Base-by-base conservation (phyloP, 225 moss, liverwort and hornwort species). In the Takakia lepidozioides region DNA sequence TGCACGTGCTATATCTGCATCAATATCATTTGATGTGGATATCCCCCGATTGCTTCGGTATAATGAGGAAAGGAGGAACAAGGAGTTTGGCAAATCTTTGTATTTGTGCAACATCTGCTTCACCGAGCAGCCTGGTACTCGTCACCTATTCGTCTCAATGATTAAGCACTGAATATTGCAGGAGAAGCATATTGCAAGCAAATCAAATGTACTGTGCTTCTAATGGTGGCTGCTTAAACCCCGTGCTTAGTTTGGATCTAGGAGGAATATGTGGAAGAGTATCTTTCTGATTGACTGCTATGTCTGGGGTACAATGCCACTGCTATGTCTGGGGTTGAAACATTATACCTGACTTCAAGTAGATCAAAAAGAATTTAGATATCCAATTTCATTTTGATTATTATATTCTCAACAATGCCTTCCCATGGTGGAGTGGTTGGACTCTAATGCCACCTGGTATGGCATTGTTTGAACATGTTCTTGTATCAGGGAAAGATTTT, bases 81-180 rank as follows among this genome's bases (percentile, higher is more conserved):
- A 83, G 56, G 60, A 69, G 38, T 87, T 80, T 9, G 46, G 64
- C 36, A 68, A 69, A 22, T 67, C 80, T 11, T 25, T 77, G 59
- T 83, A 87, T 30, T 68, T 65, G 5, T 87, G 87, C 64, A 56
- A 61, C 29, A 83, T 87, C 54, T 87, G 87, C 58, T 52, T 83
- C 66, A 57, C 68, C 0, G 87, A 87, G 4, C 59, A 72, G 2
- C 22, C 70, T 47, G 85, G 85, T 28, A 56, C 13, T 8, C 25
- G 8, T 11, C n/a, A 16, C 10, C 16, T 2, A 2, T 20, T 32
- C 8, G 23, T 37, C 8, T 9, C 38, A 27, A 27, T 27, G 27
- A 51, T 27, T 42, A 11, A 17, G 21, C 35, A 8, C 2, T 10
- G 21, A 23, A 8, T 43, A 26, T 45, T 26, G 40, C 11, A 15